phyloP scores from a whole-genome alignment of 2,329 filamentous ascomycete genomes.

The Penicillium sp. region DNA sequence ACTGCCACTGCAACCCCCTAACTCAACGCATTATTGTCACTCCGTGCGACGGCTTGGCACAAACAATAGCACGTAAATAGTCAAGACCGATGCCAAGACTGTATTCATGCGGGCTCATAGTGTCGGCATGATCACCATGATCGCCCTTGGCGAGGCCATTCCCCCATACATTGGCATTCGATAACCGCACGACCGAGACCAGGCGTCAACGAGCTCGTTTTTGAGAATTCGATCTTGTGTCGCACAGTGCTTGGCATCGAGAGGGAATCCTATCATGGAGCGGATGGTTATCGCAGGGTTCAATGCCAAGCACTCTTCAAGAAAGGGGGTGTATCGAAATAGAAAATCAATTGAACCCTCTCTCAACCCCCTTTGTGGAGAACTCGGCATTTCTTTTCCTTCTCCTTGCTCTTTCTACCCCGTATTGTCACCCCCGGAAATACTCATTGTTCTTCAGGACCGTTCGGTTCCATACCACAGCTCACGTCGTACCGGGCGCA shows the following conservation, averaged over 20 bases:
- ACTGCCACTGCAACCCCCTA: constrained; percentile 13
- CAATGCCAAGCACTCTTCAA: constrained; percentile 6
- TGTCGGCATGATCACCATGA: constrained; percentile 11
- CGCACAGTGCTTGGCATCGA: constrained; percentile 4
- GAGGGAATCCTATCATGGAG: constrained; percentile 2
- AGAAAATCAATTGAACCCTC: not conserved
- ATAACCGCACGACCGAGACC: not conserved
- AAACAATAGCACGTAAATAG: constrained; percentile 10
- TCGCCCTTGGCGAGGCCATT: constrained; percentile 13
- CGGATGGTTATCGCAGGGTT: constrained; percentile 1
- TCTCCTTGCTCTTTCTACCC: constrained; percentile 6
- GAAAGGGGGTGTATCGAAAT: constrained; percentile 4
- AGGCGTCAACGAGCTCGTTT: not conserved
- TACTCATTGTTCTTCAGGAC: not conserved
- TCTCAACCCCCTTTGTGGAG: constrained; percentile 8
- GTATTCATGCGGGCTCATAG: not conserved
- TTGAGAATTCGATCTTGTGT: constrained; percentile 1
- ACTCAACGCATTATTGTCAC: constrained; percentile 4
- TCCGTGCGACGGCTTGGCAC: constrained; percentile 11
- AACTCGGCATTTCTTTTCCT: not conserved
- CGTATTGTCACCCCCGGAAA: constrained; percentile 10
- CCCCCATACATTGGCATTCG: not conserved
- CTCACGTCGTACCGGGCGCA: constrained; percentile 5
- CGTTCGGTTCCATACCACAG: not conserved
- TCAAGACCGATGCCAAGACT: constrained; percentile 1